These are phyloP conservation scores for Phytopythium mirpurense DNA, from an alignment of 352 stramenopile species.

Conservation along the genomic window DNA sequence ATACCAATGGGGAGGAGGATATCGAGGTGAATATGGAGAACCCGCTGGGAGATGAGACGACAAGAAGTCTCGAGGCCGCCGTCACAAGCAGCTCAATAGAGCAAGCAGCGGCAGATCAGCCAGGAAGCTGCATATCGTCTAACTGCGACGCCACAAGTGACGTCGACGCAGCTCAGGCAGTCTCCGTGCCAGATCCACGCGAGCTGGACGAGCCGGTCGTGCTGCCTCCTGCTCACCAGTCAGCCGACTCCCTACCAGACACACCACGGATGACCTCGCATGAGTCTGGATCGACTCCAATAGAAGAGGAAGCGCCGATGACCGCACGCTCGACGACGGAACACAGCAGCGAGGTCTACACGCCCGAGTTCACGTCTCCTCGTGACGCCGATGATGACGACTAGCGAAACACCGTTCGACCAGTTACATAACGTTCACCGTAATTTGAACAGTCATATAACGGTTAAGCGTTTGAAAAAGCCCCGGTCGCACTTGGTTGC, in stretches of 20 bases:
- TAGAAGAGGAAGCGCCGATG: background rate
- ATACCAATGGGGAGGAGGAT: background rate
- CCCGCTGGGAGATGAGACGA: background rate
- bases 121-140: too few relatives aligned
- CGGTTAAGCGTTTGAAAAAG: too few relatives aligned
- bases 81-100: too few relatives aligned
- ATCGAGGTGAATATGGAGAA: background rate
- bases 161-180: background rate
- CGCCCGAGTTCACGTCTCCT: constrained; percentile 1
- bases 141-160: background rate
- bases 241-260: background rate
- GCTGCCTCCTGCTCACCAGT: too few relatives aligned
- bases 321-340: background rate
- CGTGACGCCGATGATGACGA: background rate
- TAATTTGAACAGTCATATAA: too few relatives aligned
- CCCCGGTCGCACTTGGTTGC: too few relatives aligned
- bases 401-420: too few relatives aligned
- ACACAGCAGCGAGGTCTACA: constrained; percentile 2
- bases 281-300: background rate
- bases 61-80: background rate
- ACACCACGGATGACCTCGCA: background rate
- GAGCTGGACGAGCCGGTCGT: background rate
- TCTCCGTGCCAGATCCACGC: background rate
- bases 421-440: too few relatives aligned
- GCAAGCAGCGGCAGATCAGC: background rate